Percentiles rank a stretch among this genome's conserved stretches.
phyloP scores from a whole-genome alignment of 495 filamentous ascomycete species.

The Penicillium turbatum region DNA sequence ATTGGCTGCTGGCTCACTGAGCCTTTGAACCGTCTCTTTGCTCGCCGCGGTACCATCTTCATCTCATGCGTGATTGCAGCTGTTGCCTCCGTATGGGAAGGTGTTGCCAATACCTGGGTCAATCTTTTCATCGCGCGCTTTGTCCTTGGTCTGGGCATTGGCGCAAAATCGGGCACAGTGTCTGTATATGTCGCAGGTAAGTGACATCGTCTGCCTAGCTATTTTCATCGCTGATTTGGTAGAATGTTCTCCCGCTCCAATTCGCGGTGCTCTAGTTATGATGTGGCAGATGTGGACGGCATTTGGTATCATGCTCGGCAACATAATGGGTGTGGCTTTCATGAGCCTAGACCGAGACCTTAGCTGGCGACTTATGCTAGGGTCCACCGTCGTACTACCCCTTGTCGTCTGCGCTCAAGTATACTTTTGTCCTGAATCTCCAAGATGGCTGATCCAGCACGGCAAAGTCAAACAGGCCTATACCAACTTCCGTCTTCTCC shows the following conservation, averaged over 20 bases:
- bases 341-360: constrained; percentile 33
- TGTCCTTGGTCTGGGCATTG: constrained; percentile 57
- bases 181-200: constrained; percentile 50
- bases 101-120: constrained; percentile 47
- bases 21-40: constrained; percentile 53
- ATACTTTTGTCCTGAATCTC: constrained; percentile 62
- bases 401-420: constrained; percentile 48
- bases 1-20: constrained; percentile 51
- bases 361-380: constrained; percentile 46
- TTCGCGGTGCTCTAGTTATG: constrained; percentile 59
- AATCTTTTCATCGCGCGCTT: constrained; percentile 55
- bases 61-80: constrained; percentile 45
- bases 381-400: constrained; percentile 43
- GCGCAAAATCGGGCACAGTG: constrained; percentile 55
- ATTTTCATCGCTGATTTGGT: not conserved
- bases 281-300: constrained; percentile 66
- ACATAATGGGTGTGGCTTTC: constrained; percentile 68
- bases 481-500: constrained; percentile 40
- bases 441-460: constrained; percentile 62
- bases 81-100: constrained; percentile 48
- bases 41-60: constrained; percentile 57
- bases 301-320: constrained; percentile 78
- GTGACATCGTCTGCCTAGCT: not conserved
- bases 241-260: constrained; percentile 53
- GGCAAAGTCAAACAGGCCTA: constrained; percentile 42